A percentile compares a stretch with the other conserved stretches of the same genome.
phyloP scores from a whole-genome alignment of 306 rosid genomes.

The Begonia masoniana region DNA sequence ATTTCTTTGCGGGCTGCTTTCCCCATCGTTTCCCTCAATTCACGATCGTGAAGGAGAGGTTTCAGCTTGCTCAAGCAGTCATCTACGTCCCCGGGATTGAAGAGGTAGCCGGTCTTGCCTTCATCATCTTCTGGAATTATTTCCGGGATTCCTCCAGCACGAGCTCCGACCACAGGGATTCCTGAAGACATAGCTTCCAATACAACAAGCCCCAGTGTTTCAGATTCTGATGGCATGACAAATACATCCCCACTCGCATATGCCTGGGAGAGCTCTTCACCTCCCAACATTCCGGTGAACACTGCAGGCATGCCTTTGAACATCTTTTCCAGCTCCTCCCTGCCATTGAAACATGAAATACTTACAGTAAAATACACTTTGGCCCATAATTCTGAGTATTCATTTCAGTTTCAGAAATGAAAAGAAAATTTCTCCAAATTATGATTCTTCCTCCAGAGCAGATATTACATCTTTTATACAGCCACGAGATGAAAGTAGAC shows the following conservation, averaged over 20 bases:
- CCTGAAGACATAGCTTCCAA: conserved; percentile 98
- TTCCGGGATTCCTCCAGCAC: conserved; percentile 93
- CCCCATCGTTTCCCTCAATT: conserved; percentile 66
- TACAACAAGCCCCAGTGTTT: conserved; percentile 90
- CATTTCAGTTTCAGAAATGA: no score
- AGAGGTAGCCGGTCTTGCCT: conserved; percentile 74
- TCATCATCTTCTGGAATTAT: conserved; percentile 80
- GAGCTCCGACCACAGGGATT: conserved; percentile 83
- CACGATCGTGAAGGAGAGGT: conserved; percentile 49
- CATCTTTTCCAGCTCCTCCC: conserved; percentile 83
- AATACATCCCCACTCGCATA: conserved; percentile 90
- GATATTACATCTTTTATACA: neutral
- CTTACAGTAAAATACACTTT: neutral
- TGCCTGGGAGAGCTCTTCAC: conserved; percentile 94
- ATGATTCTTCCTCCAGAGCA: neutral
- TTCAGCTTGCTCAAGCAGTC: conserved; percentile 74
- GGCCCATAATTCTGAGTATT: neutral
- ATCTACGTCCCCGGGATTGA: conserved; percentile 47
- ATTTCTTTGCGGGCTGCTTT: conserved; percentile 72
- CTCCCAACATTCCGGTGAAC: conserved; percentile 91
- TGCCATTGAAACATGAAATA: conserved; percentile 20
- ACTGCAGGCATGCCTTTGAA: conserved; percentile 84
- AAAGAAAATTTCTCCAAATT: neutral
- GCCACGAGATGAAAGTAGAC: neutral
- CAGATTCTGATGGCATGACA: conserved; percentile 96